Percentiles rank a stretch among this genome's conserved stretches.
phyloP scores from a whole-genome alignment of 2,329 filamentous ascomycete species.

The Calonectria crousiana region DNA sequence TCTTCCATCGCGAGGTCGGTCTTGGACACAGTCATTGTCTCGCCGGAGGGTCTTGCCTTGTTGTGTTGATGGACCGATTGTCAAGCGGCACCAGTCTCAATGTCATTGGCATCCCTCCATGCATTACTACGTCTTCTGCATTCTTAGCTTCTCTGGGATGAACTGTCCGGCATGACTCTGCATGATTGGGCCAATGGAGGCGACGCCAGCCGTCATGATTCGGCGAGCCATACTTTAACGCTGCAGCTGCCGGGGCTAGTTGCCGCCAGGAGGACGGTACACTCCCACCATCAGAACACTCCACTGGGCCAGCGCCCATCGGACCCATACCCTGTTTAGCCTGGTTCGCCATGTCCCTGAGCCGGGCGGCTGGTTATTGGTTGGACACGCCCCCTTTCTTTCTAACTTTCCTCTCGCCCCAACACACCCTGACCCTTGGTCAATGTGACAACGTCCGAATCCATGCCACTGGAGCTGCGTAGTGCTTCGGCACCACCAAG shows the following conservation, averaged over 20 bases:
- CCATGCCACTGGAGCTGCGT: constrained; percentile 37
- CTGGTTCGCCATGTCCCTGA: constrained; percentile 36
- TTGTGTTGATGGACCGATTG: constrained; percentile 7
- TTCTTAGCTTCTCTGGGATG: constrained; percentile 20
- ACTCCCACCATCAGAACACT: constrained; percentile 31
- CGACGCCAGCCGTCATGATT: constrained; percentile 31
- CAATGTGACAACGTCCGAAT: constrained; percentile 41
- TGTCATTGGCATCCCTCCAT: constrained; percentile 10
- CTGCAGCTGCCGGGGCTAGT: constrained; percentile 42
- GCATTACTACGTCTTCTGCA: constrained; percentile 3
- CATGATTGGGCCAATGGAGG: constrained; percentile 32
- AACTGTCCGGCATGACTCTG: constrained; percentile 14
- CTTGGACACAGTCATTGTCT: constrained; percentile 10
- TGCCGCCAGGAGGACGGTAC: constrained; percentile 36
- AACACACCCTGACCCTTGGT: constrained; percentile 38
- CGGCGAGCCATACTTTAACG: constrained; percentile 30
- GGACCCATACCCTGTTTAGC: constrained; percentile 37
- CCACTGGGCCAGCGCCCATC: constrained; percentile 36
- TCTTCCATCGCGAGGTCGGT: not conserved
- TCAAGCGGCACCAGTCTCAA: constrained; percentile 1
- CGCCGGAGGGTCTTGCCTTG: not conserved
- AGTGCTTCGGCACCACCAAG: constrained; percentile 38
- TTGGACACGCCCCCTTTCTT: constrained; percentile 31
- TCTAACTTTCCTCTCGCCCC: constrained; percentile 33
- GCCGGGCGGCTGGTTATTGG: constrained; percentile 39